phyloP scores from a whole-genome alignment of 2,329 filamentous ascomycete genomes.

The Dryadomyces quercus-mongolicae region DNA sequence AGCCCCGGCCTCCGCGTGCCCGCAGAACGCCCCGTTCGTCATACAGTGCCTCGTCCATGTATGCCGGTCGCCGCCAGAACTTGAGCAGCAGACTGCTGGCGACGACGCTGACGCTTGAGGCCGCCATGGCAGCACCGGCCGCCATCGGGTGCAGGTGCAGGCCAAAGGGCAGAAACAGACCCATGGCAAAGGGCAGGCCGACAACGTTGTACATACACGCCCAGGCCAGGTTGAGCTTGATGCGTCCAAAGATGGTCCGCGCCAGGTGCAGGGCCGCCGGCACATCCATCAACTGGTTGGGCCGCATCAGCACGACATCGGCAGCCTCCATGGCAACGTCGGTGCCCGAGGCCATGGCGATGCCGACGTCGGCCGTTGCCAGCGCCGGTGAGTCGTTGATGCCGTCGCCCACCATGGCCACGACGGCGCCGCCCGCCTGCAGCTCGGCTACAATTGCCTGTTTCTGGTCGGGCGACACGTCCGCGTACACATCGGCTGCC shows the following conservation, averaged over 20 bases:
- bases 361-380: constrained; percentile 83
- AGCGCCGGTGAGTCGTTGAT: constrained; percentile 97
- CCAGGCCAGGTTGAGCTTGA: constrained; percentile 88
- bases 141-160: constrained; percentile 86
- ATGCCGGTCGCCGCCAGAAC: constrained; percentile 71
- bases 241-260: constrained; percentile 75
- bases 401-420: constrained; percentile 96
- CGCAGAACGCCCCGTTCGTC: constrained; percentile 38
- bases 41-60: constrained; percentile 66
- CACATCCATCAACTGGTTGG: constrained; percentile 85
- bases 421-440: constrained; percentile 60
- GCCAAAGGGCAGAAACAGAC: constrained; percentile 82
- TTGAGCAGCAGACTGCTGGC: constrained; percentile 72
- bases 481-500: constrained; percentile 63
- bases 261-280: constrained; percentile 74
- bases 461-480: constrained; percentile 86
- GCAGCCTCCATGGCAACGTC: constrained; percentile 98
- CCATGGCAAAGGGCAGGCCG: constrained; percentile 93
- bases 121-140: constrained; percentile 88
- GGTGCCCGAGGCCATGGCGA: constrained; percentile 83
- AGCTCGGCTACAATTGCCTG: constrained; percentile 71
- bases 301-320: constrained; percentile 89
- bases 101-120: constrained; percentile 82
- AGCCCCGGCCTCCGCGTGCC: constrained; percentile 27
- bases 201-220: constrained; percentile 87